phyloP scores from a whole-genome alignment of 1,139 yeast genomes.

The Williopsis jadinii region DNA sequence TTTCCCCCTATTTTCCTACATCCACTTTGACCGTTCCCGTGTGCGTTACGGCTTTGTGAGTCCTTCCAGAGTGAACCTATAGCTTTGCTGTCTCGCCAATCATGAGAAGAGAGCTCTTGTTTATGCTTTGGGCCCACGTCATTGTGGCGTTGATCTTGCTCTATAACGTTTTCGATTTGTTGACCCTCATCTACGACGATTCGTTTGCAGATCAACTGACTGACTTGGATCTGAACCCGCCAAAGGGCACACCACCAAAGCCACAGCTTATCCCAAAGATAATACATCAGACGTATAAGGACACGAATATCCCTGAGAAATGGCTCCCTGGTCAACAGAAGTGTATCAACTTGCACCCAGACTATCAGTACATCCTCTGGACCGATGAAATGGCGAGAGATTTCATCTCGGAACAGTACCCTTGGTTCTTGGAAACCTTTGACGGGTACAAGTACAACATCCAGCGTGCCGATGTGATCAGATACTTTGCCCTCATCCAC shows the following conservation, averaged over 20 bases:
- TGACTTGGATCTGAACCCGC: conserved; percentile 47
- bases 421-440: conserved; percentile 81
- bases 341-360: conserved; percentile 75
- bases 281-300: conserved; percentile 90
- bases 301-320: conserved; percentile 64
- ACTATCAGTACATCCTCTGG: conserved; percentile 84
- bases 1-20: too few relatives aligned
- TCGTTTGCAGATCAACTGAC: conserved; percentile 56
- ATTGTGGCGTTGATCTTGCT: conserved; percentile 47
- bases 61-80: too few relatives aligned
- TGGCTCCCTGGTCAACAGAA: conserved; percentile 77
- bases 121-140: conserved; percentile 51
- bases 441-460: conserved; percentile 75
- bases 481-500: conserved; percentile 76
- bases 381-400: conserved; percentile 80
- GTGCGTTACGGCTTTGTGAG: too few relatives aligned
- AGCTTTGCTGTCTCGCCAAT: background rate
- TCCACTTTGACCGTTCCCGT: too few relatives aligned
- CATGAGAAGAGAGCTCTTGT: conserved; percentile 50
- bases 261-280: conserved; percentile 73
- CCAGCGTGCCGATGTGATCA: conserved; percentile 87
- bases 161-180: conserved; percentile 65
- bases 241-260: conserved; percentile 33
- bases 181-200: conserved; percentile 70
- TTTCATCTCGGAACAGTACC: conserved; percentile 69